Percentiles rank a stretch among this genome's conserved stretches.
phyloP scores from a whole-genome alignment of 2,329 filamentous ascomycete genomes.

The Fusarium devonianum region DNA sequence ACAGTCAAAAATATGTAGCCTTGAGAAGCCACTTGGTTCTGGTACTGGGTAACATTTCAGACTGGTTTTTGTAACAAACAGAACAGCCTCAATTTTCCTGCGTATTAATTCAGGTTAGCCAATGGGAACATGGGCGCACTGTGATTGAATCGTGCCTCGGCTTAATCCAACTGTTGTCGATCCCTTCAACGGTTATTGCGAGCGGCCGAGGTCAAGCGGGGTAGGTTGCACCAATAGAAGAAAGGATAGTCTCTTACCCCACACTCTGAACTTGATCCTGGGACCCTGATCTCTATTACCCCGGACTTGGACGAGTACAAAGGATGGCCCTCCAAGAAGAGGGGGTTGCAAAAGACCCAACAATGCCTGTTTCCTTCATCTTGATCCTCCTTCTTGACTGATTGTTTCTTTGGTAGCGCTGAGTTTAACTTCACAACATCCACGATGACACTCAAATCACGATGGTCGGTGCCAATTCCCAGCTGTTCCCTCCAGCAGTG shows the following conservation, averaged over 20 bases:
- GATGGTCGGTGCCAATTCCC: constrained; percentile 55
- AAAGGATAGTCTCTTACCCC: neutral
- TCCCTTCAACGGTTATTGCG: too few species aligned
- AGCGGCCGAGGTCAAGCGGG: neutral
- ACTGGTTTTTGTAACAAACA: too few species aligned
- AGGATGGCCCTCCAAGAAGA: too few species aligned
- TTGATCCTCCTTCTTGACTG: neutral
- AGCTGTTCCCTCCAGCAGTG: constrained; percentile 60
- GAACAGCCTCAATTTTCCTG: too few species aligned
- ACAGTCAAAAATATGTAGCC: too few species aligned
- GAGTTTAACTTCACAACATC: too few species aligned
- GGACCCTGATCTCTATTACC: neutral
- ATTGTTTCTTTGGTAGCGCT: too few species aligned
- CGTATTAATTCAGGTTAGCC: too few species aligned
- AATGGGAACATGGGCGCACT: too few species aligned
- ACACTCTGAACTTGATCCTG: neutral
- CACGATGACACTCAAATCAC: constrained; percentile 55
- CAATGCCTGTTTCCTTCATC: neutral
- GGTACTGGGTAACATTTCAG: too few species aligned
- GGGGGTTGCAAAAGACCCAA: neutral
- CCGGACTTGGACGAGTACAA: neutral
- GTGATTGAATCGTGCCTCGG: neutral
- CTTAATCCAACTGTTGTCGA: neutral
- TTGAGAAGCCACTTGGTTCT: too few species aligned
- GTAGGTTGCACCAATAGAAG: neutral